Percentiles rank a stretch among this genome's conserved stretches.
These are phyloP conservation scores for Aspergillus egyptiacus DNA, from an alignment of 495 filamentous ascomycete species.

Conservation along the genomic window DNA sequence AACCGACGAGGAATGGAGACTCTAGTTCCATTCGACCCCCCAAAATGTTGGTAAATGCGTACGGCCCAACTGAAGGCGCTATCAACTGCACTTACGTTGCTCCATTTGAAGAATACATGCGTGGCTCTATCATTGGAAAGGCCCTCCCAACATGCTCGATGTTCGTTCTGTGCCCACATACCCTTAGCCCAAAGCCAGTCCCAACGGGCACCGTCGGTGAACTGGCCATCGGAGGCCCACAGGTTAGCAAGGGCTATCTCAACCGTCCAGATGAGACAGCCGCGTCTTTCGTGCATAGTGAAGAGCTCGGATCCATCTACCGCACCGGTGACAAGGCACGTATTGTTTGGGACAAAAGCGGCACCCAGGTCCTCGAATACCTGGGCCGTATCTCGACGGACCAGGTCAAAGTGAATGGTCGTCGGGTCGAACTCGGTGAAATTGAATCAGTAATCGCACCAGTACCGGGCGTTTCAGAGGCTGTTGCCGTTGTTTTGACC, in stretches of 20 bases:
- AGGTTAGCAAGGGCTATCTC: conserved; percentile 43
- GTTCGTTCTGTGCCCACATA: conserved; percentile 25
- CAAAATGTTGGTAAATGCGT: conserved; percentile 26
- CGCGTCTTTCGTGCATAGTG: conserved; percentile 34
- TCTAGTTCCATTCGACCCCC: neutral
- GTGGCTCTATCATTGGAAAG: conserved; percentile 33
- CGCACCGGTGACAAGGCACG: conserved; percentile 69
- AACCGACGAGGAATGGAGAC: neutral
- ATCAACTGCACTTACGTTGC: conserved; percentile 27
- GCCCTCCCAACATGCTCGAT: conserved; percentile 26
- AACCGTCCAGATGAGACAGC: conserved; percentile 34
- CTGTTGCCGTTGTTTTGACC: conserved; percentile 16
- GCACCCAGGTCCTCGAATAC: conserved; percentile 44
- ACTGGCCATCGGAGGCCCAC: conserved; percentile 40
- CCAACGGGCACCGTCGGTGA: conserved; percentile 40
- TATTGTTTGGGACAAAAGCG: conserved; percentile 32
- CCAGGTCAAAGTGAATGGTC: conserved; percentile 87
- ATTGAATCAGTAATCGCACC: conserved; percentile 51
- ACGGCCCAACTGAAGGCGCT: conserved; percentile 32
- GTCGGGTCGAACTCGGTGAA: conserved; percentile 83
- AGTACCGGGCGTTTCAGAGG: conserved; percentile 17
- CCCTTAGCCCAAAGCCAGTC: conserved; percentile 24
- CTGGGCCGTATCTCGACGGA: conserved; percentile 68
- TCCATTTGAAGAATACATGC: conserved; percentile 19
- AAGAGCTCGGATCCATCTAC: conserved; percentile 50